Evolutionary conservation across 1,139 yeast genomes (phyloP), one percentile per base, ranked within the genome.

Genomic region (Kluyveromyces marxianus): DNA sequence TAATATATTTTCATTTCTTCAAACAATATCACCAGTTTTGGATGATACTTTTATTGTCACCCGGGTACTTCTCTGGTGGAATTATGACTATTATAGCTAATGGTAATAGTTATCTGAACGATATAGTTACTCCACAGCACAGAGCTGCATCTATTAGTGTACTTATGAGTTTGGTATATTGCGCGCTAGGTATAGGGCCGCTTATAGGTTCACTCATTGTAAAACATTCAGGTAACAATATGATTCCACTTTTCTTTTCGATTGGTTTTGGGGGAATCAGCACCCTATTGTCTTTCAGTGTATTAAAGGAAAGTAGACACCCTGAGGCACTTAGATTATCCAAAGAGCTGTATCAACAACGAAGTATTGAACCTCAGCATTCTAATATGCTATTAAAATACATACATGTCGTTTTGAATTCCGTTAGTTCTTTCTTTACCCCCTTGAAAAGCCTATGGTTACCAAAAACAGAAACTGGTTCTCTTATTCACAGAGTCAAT

Each of bases 101-200:
- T 33, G 66, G 73, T 4, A 76, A 75, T 54, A 75, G 83, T 48
- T 81, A 81, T 54, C 63, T 79, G 26, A 67, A 77, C 26, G 87
- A 81, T 59, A 72, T 80, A 27, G 77, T 74, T 10, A 74, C 71
- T 25, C 71, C 78, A 1, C 66, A 65, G 26, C 69, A 74, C 40
- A 62, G 85, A 47, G 70, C 76, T n/a, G 70, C 70, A 44, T 64
- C 72, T 2, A 67, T 81, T 50, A 83, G 84, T 3, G 55, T 73
- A 21, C 62, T 74, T 31, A 66, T 71, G 52, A 81, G 84, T 4
- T 62, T 71, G 25, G 56, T 79, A 44, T 78, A 74, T 50, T 63
- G 70, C 3, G 81, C 83, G 1, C 60, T 74, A 48, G 75, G 80
- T 3, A 29, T 71, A 7, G 85, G 86, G 2, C 87, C 88, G 0